These are phyloP conservation scores for Coprinopsis sp. DNA, from an alignment of 768 basidiomycete species.

Conservation along the genomic window DNA sequence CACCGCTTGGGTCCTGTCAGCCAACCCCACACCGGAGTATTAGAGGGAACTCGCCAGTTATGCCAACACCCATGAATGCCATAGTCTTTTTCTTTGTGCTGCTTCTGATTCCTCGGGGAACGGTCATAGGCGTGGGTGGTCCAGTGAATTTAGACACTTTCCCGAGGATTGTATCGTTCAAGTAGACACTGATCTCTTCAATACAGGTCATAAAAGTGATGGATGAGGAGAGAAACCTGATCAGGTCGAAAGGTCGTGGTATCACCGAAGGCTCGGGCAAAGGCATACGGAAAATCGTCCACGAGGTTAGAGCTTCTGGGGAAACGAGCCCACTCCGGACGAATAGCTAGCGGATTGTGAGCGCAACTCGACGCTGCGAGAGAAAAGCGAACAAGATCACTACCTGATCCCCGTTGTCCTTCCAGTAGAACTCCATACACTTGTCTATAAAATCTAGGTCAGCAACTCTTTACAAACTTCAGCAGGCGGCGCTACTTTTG, in stretches of 20 bases:
- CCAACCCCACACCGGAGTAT: constrained; percentile 2
- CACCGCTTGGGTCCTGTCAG: constrained; percentile 51
- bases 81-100: constrained; percentile 60
- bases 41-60: constrained; percentile 61
- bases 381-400: too few relatives aligned
- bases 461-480: too few relatives aligned
- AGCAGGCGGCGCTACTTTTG: too few relatives aligned
- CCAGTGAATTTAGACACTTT: constrained; percentile 61
- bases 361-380: constrained; percentile 2
- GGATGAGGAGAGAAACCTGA: constrained; percentile 86
- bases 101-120: constrained; percentile 54
- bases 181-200: constrained; percentile 69
- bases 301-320: constrained; percentile 34
- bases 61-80: constrained; percentile 59
- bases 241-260: constrained; percentile 80
- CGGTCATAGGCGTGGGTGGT: constrained; percentile 40
- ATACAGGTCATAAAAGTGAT: constrained; percentile 91
- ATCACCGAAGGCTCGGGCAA: constrained; percentile 78
- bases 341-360: constrained; percentile 49
- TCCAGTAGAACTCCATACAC: constrained; percentile 98
- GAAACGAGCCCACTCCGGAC: constrained; percentile 73
- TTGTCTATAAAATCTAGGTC: too few relatives aligned
- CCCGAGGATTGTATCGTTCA: constrained; percentile 72
- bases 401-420: constrained; percentile 86
- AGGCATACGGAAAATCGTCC: constrained; percentile 90